Conservation (phyloP, 1,139 yeast genomes). For the Blastobotrys apis region DNA sequence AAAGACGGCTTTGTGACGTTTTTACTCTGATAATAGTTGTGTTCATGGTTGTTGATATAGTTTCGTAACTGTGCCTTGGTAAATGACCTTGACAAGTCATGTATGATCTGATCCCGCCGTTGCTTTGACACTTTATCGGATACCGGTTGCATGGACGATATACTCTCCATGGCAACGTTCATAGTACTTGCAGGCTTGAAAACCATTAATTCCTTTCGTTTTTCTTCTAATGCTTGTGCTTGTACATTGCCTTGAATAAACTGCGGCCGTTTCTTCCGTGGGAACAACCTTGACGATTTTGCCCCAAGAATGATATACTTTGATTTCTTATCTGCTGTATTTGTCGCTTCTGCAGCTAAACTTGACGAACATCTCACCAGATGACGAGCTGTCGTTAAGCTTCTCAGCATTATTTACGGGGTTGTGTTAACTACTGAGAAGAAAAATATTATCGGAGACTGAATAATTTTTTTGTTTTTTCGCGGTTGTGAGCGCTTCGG, state of each 20-base stretch:
- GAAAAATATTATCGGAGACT: too few relatives aligned
- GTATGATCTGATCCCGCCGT: constrained; percentile 32
- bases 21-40: too few relatives aligned
- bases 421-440: too few relatives aligned
- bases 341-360: too few relatives aligned
- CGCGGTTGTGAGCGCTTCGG: too few relatives aligned
- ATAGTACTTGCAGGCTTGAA: constrained; percentile 32
- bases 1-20: not conserved
- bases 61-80: constrained; percentile 34
- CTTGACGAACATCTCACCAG: not conserved
- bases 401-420: too few relatives aligned
- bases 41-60: constrained; percentile 15
- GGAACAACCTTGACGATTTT: constrained; percentile 26
- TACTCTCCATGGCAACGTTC: constrained; percentile 30
- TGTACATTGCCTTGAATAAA: constrained; percentile 1
- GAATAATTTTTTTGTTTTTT: too few relatives aligned
- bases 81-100: constrained; percentile 33
- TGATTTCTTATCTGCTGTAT: constrained; percentile 10
- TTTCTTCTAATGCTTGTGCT: constrained; percentile 22
- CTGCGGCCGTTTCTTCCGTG: constrained; percentile 21
- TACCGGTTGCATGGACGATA: constrained; percentile 35
- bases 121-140: constrained; percentile 28
- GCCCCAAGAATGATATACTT: constrained; percentile 30
- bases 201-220: constrained; percentile 33
- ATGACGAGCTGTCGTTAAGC: too few relatives aligned